Evolutionary conservation across 2,329 filamentous ascomycete species (phyloP), one percentile per base, ranked within the genome.

Genomic region (Aspergillus versicolor): DNA sequence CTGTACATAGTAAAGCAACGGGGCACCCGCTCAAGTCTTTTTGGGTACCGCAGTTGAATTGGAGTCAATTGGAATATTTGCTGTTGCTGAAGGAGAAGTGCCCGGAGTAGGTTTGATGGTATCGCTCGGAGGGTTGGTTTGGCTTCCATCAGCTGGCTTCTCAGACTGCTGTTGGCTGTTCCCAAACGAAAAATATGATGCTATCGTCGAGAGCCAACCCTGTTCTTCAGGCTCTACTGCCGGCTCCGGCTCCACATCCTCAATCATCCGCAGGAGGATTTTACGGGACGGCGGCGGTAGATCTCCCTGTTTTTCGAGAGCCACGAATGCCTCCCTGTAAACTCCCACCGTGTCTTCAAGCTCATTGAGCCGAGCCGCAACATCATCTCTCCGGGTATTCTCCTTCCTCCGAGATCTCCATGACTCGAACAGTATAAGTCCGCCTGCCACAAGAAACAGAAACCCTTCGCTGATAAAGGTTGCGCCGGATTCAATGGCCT

Each of bases 391-490:
- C 47, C 84, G 76, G 21, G 78, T 82, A 48, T 75, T 81, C 60
- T 85, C 85, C 67, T 88, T 89, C 58, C 82, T 77, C 52, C 84
- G 77, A 30, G 83, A 82, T 54, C 86, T 75, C 79, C 81, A 84
- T 19, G 82, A 81, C 66, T 89, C 86, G 52, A 84, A 84, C 0
- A 88, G 70, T 44, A 89, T 84, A 58, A 88, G 71, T 0, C 82
- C 76, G 5, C 84, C 85, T 1, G 84, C 87, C 12, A 89, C 87
- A 4, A 80, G 64, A 63, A 89, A 88, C 40, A 89, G 78, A 67
- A 89, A 89, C 0, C 83, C 74, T 66, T 89, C 86, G 32, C 84
- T 84, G 48, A 87, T 86, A 65, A 89, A 89, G 61, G 86, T 88
- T 3, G 86, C 87, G 3, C 86, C 87, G 38, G 83, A 82, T 67